Base-by-base conservation (phyloP, 352 stramenopile species). In the Pythium utonaiense region DNA sequence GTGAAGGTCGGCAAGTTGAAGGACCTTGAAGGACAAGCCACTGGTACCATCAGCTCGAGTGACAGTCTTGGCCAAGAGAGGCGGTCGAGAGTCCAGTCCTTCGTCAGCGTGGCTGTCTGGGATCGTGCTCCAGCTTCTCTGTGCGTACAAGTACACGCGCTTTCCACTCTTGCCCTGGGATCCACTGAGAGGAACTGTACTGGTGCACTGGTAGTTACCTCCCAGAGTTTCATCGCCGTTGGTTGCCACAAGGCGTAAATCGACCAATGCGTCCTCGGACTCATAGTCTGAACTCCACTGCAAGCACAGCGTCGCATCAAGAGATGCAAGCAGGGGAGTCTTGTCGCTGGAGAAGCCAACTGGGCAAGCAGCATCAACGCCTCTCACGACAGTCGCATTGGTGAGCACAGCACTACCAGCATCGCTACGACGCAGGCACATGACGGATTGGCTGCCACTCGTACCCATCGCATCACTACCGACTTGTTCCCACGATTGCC, bases 21-120 rank as follows among this genome's bases (percentile, higher is more conserved):
- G 30, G 22, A 88, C 71, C 44, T 81, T 86, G 64, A 86, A 88
- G n/a, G n/a, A n/a, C n/a, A n/a, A n/a, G n/a, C n/a, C n/a, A n/a
- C n/a, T n/a, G n/a, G n/a, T n/a, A n/a, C n/a, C n/a, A n/a, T n/a
- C n/a, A n/a, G n/a, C n/a, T n/a, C n/a, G n/a, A n/a, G n/a, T n/a
- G 40, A 57, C 42, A 17, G 22, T 17, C 9, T 19, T 14, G 28
- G 17, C 27, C 22, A 6, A 3, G 7, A 27, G 17, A 27, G 12
- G 49, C 4, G 13, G 28, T 22, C 33, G 28, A 17, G 49, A 30
- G 25, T 44, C 36, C 10, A 44, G 36, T 8, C 36, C 36, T 21
- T 16, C 10, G 10, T 44, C 10, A 8, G 36, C 4, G 17, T 19
- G n/a, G 31, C 28, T 14, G 19, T 50, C 42, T 24, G 16, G 25